Percentiles rank a stretch among this genome's conserved stretches.
These are phyloP conservation scores for Teratosphaeria nubilosa DNA, from an alignment of 2,329 filamentous ascomycete species.

Conservation along the genomic window DNA sequence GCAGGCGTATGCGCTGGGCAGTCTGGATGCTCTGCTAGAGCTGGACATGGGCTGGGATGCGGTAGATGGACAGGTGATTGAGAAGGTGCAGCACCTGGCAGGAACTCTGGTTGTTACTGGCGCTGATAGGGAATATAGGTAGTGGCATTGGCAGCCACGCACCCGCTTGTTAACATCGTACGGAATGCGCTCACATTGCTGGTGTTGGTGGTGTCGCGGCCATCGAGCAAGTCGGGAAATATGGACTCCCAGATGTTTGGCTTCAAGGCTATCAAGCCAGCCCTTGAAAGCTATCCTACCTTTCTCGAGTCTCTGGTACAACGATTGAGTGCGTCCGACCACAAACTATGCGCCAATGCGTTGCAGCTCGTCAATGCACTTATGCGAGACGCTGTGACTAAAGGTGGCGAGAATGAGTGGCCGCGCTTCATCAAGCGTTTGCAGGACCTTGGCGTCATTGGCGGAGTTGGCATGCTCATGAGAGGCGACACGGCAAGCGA, in stretches of 20 bases:
- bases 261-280: conserved; percentile 83
- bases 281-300: conserved; percentile 80
- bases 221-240: conserved; percentile 38
- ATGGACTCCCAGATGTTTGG: conserved; percentile 62
- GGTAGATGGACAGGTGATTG: conserved; percentile 62
- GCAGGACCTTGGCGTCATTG: conserved; percentile 87
- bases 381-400: conserved; percentile 80
- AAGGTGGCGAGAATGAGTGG: conserved; percentile 74
- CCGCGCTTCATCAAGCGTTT: conserved; percentile 87
- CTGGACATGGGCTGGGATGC: conserved; percentile 97
- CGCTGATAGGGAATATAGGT: conserved; percentile 38
- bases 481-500: conserved; percentile 88
- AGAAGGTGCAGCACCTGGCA: conserved; percentile 41
- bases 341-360: conserved; percentile 89
- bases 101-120: background rate
- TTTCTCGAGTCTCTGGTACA: conserved; percentile 92
- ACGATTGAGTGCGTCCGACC: conserved; percentile 85
- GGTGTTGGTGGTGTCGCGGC: conserved; percentile 83
- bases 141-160: conserved; percentile 86
- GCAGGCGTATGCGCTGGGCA: conserved; percentile 86
- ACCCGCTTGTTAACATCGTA: conserved; percentile 94
- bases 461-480: conserved; percentile 83
- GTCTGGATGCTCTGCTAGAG: conserved; percentile 76
- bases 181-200: conserved; percentile 94
- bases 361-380: conserved; percentile 91